Conservation (phyloP, 345 rosid species). For the Punica granatum region DNA sequence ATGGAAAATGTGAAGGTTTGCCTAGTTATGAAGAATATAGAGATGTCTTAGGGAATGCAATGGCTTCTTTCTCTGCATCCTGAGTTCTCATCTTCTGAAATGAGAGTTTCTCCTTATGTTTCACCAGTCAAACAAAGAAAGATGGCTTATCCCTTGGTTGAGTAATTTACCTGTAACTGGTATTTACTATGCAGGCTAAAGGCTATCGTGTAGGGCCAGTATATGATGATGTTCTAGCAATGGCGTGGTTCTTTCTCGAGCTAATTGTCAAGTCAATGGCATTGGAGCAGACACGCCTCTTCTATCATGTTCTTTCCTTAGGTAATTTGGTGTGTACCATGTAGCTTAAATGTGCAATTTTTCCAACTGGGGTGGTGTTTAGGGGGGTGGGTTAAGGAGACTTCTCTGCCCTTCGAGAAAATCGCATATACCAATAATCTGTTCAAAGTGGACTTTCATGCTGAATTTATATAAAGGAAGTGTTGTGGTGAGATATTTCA, state of each 20-base stretch:
- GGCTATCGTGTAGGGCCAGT: slow-evolving; percentile 99
- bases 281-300: slow-evolving; percentile 86
- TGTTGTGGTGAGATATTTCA: too few relatives aligned
- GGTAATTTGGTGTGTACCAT: slow-evolving; percentile 41
- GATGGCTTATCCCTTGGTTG: not conserved
- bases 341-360: too few relatives aligned
- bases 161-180: not conserved
- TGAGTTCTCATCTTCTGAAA: not conserved
- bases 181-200: slow-evolving; percentile 66
- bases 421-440: too few relatives aligned
- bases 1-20: not conserved
- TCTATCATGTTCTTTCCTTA: slow-evolving; percentile 80
- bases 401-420: not conserved
- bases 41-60: not conserved
- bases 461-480: too few relatives aligned
- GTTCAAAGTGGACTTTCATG: too few relatives aligned
- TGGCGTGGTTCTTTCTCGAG: slow-evolving; percentile 99
- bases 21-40: not conserved
- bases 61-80: not conserved
- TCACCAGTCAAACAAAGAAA: not conserved
- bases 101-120: not conserved
- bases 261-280: slow-evolving; percentile 97
- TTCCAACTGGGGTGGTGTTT: too few relatives aligned
- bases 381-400: too few relatives aligned
- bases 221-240: slow-evolving; percentile 94